Conservation (phyloP, 192 early-diverging fungal genomes). For the Piromyces finnis region DNA sequence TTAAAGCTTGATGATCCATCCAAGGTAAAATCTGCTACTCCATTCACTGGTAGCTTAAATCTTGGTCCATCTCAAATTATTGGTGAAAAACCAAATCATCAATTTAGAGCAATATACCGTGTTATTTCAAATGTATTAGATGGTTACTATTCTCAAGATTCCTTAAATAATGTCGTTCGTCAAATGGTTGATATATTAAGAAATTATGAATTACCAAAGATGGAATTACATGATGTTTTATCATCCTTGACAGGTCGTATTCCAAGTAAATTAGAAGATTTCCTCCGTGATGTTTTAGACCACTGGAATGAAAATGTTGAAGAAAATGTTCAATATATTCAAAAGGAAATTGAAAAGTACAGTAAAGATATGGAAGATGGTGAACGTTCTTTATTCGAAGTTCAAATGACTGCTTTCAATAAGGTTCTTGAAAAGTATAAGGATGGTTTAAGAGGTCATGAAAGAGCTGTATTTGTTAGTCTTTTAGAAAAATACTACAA, state of each 20-base stretch:
- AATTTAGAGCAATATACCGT: constrained; percentile 37
- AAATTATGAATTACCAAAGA: constrained; percentile 65
- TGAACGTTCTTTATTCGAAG: constrained; percentile 45
- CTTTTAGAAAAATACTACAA: constrained; percentile 73
- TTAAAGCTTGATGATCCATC: constrained; percentile 87
- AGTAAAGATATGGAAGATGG: constrained; percentile 10
- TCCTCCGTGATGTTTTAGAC: constrained; percentile 20
- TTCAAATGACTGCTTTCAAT: constrained; percentile 44
- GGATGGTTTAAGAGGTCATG: constrained; percentile 56
- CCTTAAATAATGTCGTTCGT: constrained; percentile 49
- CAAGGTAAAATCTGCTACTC: constrained; percentile 71
- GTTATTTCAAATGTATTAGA: constrained; percentile 58
- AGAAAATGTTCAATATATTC: neutral
- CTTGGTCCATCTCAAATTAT: constrained; percentile 61
- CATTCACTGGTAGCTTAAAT: constrained; percentile 31
- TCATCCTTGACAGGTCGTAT: constrained; percentile 73
- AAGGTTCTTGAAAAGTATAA: constrained; percentile 48
- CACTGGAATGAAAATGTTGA: neutral
- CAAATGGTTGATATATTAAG: constrained; percentile 54
- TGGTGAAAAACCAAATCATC: constrained; percentile 81
- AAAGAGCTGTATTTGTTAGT: constrained; percentile 45
- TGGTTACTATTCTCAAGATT: constrained; percentile 70
- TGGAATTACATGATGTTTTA: constrained; percentile 60
- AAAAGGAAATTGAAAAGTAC: constrained; percentile 12
- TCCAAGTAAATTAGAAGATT: constrained; percentile 41